phyloP scores from a whole-genome alignment of 2,329 filamentous ascomycete genomes.

The Exophiala dermatitidis region DNA sequence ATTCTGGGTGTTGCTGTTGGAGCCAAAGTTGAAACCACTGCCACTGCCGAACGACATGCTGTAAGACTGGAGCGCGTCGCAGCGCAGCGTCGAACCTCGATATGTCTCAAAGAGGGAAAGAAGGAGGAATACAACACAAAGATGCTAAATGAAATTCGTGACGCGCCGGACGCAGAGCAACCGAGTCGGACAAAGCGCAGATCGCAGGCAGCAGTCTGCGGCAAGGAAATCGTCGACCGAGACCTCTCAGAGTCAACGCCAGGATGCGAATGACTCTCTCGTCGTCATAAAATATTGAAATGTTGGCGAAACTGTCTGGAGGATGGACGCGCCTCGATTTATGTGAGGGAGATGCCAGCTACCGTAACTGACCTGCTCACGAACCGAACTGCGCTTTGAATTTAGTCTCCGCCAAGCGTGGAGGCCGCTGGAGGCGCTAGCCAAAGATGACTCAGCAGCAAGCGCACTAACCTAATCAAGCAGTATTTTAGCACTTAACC shows the following conservation, averaged over 20 bases:
- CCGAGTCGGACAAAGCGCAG: background rate
- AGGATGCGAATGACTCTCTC: slow-evolving; percentile 1
- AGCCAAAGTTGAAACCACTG: slow-evolving; percentile 20
- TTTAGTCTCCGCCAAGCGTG: background rate
- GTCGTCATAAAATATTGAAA: slow-evolving; percentile 1
- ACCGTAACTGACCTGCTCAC: no score
- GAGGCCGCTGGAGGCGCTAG: background rate
- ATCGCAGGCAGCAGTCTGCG: slow-evolving; percentile 9
- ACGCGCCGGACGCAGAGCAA: slow-evolving; percentile 13
- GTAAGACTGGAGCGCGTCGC: slow-evolving; percentile 22
- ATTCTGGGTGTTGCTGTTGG: slow-evolving; percentile 19
- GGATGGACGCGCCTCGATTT: slow-evolving; percentile 6
- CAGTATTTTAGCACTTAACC: no score
- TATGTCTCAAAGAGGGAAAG: background rate
- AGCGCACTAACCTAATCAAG: no score
- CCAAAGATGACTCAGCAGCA: no score
- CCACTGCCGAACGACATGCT: slow-evolving; percentile 27
- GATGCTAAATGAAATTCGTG: slow-evolving; percentile 15
- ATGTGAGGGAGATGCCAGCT: background rate
- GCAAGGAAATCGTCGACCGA: background rate
- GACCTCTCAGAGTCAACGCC: slow-evolving; percentile 5
- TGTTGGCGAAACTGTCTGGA: background rate
- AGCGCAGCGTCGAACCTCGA: slow-evolving; percentile 18
- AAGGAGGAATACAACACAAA: slow-evolving; percentile 8
- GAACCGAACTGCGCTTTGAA: background rate